Evolutionary conservation across 2,329 filamentous ascomycete genomes (phyloP).

Genomic region (Botrytis pseudocinerea): DNA sequence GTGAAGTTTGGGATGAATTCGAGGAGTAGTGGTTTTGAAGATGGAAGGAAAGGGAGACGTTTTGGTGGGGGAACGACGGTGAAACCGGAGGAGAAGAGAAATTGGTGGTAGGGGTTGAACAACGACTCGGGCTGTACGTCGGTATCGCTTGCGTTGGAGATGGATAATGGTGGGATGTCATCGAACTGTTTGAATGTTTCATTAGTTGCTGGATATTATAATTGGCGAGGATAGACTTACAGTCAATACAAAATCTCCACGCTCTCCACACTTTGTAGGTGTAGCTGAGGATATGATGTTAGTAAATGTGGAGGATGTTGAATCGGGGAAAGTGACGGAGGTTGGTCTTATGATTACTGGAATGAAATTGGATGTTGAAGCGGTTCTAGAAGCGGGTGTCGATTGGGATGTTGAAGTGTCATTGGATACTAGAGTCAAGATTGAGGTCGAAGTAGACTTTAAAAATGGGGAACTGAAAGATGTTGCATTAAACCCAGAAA

Average conservation of each 20-base stretch:
- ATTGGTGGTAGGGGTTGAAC: constrained; percentile 41
- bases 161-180: constrained; percentile 37
- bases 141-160: constrained; percentile 29
- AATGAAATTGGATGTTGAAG: not conserved
- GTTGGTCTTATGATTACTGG: not conserved
- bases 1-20: constrained; percentile 40
- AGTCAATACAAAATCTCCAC: constrained; percentile 36
- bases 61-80: constrained; percentile 39
- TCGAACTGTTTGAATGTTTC: constrained; percentile 33
- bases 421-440: not conserved
- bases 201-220: not conserved
- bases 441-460: not conserved
- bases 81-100: constrained; percentile 44
- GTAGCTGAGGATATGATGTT: constrained; percentile 17
- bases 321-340: constrained; percentile 8
- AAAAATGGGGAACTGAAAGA: not conserved
- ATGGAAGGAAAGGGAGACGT: constrained; percentile 36
- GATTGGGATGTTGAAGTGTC: not conserved
- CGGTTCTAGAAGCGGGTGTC: not conserved
- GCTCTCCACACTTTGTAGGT: constrained; percentile 34
- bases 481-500: not conserved
- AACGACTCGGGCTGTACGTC: constrained; percentile 33
- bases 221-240: constrained; percentile 28
- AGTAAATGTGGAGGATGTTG: constrained; percentile 25
- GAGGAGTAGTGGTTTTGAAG: constrained; percentile 38